Evolutionary conservation across 129 eudicot species (phyloP).

Genomic region (Kitagawia praeruptora): DNA sequence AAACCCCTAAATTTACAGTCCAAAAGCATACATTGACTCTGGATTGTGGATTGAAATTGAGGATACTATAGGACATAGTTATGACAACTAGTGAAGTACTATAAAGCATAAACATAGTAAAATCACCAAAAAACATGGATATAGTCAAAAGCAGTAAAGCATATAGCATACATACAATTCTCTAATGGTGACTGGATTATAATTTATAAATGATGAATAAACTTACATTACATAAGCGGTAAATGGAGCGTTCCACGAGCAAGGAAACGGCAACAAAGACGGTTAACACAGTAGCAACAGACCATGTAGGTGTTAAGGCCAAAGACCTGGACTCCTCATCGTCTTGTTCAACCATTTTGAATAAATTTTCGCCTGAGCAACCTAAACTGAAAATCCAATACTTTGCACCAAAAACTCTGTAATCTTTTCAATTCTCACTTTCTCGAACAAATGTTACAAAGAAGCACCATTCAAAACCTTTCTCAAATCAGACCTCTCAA

Average conservation of each 20-base stretch:
- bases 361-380: background rate
- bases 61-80: background rate
- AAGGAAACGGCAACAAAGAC: constrained; percentile 89
- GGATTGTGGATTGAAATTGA: background rate
- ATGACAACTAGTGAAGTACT: background rate
- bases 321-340: constrained; percentile 70
- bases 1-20: background rate
- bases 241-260: constrained; percentile 92
- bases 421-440: background rate
- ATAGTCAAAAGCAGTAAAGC: background rate
- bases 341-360: constrained; percentile 16
- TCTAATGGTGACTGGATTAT: background rate
- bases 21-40: background rate
- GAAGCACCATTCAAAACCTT: background rate
- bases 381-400: background rate
- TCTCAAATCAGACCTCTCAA: background rate
- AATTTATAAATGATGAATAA: background rate
- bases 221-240: constrained; percentile 82
- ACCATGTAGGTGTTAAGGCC: constrained; percentile 99
- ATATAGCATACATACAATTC: background rate
- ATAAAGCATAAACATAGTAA: background rate
- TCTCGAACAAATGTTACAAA: background rate
- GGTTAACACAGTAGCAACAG: constrained; percentile 93
- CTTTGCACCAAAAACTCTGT: background rate
- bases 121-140: background rate